Conservation (phyloP, 2,329 filamentous ascomycete genomes). For the Paramyrothecium sp. region DNA sequence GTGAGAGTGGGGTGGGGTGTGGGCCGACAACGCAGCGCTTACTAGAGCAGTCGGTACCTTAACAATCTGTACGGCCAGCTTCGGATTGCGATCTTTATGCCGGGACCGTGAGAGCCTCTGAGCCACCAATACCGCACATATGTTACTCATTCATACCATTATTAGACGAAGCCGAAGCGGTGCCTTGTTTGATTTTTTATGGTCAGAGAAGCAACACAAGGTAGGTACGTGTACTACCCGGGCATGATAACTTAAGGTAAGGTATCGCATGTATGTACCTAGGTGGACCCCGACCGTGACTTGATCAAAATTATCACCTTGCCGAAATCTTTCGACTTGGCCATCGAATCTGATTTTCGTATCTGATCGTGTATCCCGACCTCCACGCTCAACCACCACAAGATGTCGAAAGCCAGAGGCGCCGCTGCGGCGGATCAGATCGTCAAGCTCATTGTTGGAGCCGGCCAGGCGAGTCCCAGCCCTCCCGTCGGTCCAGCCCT, state of each 20-base stretch:
- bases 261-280: background rate
- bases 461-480: slow-evolving; percentile 90
- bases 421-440: slow-evolving; percentile 61
- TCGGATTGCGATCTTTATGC: no score
- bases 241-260: no score
- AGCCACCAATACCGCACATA: no score
- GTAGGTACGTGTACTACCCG: no score
- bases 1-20: background rate
- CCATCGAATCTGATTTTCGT: slow-evolving; percentile 9
- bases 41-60: background rate
- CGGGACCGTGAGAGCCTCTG: no score
- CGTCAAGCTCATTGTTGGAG: slow-evolving; percentile 96
- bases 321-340: slow-evolving; percentile 23
- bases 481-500: slow-evolving; percentile 95
- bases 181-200: no score
- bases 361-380: slow-evolving; percentile 1
- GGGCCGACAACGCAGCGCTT: background rate
- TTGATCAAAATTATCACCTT: background rate
- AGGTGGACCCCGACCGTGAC: background rate
- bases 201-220: no score
- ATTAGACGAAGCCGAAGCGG: no score
- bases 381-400: slow-evolving; percentile 13
- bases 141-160: no score
- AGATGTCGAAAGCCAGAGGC: slow-evolving; percentile 53
- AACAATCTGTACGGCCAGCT: no score